Conservation (phyloP, 2,329 filamentous ascomycete species). For the Ophiobolus disseminans region DNA sequence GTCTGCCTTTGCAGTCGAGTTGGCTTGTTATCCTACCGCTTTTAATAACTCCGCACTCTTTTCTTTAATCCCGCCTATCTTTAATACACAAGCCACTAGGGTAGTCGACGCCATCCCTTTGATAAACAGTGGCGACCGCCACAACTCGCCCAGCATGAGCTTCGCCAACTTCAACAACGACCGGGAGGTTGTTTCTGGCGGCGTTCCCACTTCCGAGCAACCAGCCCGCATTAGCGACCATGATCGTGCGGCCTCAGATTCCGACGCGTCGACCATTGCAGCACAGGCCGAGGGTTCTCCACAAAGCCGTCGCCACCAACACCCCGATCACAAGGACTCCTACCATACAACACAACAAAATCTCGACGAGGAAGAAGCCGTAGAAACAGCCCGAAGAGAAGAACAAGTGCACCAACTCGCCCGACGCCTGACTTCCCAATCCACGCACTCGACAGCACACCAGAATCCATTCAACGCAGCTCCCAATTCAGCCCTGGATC, state of each 20-base stretch:
- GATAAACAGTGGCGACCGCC: neutral
- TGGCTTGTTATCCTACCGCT: slow-evolving; percentile 11
- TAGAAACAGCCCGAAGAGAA: slow-evolving; percentile 39
- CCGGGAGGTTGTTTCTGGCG: slow-evolving; percentile 45
- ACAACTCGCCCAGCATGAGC: slow-evolving; percentile 45
- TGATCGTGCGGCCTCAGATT: slow-evolving; percentile 29
- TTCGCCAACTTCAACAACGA: slow-evolving; percentile 53
- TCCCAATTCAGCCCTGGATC: slow-evolving; percentile 55
- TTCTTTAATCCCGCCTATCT: slow-evolving; percentile 4
- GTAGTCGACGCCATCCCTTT: neutral
- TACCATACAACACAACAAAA: slow-evolving; percentile 30
- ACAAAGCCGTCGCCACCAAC: slow-evolving; percentile 23
- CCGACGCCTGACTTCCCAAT: slow-evolving; percentile 51
- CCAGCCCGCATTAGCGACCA: slow-evolving; percentile 28
- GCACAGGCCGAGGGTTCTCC: slow-evolving; percentile 33
- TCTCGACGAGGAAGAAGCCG: slow-evolving; percentile 18
- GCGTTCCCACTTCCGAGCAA: slow-evolving; percentile 43
- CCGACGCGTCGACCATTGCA: slow-evolving; percentile 44
- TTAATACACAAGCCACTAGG: too few relatives aligned
- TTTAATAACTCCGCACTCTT: slow-evolving; percentile 25
- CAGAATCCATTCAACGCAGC: slow-evolving; percentile 50
- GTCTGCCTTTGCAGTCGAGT: slow-evolving; percentile 4
- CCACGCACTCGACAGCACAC: slow-evolving; percentile 46
- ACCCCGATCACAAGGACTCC: slow-evolving; percentile 25
- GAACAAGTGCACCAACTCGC: slow-evolving; percentile 52